These are phyloP conservation scores for Pyronema omphalodes DNA, from an alignment of 495 filamentous ascomycete species.

Conservation along the genomic window DNA sequence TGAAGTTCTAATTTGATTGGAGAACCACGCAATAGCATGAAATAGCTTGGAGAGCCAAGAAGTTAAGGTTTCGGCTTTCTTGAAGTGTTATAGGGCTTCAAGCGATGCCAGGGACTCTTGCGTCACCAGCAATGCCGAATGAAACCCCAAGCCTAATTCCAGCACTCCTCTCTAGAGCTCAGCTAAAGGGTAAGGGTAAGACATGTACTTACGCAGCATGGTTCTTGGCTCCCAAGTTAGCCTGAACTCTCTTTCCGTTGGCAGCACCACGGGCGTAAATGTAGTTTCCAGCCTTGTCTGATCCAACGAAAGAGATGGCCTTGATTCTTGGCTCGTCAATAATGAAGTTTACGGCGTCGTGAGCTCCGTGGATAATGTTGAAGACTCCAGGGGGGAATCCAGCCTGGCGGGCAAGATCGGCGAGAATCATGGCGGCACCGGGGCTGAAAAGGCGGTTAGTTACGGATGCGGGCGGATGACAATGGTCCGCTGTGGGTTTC, in stretches of 20 bases:
- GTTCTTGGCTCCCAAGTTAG: constrained; percentile 97
- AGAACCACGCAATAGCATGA: too few species aligned
- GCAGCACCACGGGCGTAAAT: constrained; percentile 81
- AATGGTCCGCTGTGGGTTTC: neutral
- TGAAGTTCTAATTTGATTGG: too few species aligned
- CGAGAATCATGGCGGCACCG: constrained; percentile 96
- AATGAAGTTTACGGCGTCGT: constrained; percentile 90
- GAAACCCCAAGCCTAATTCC: too few species aligned
- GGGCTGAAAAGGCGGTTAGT: constrained; percentile 30
- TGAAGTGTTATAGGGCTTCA: too few species aligned
- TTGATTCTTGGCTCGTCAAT: constrained; percentile 92
- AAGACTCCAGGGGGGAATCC: constrained; percentile 88
- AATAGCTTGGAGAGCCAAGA: too few species aligned
- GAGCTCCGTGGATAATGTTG: constrained; percentile 84
- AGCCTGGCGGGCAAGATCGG: constrained; percentile 75
- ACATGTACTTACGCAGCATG: constrained; percentile 59
- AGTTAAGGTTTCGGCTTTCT: too few species aligned
- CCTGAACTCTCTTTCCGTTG: constrained; percentile 84
- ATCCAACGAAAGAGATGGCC: constrained; percentile 93
- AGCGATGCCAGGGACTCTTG: too few species aligned
- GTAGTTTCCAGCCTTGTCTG: constrained; percentile 94
- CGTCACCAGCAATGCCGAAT: too few species aligned
- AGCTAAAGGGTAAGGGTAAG: too few species aligned
- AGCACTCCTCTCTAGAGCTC: too few species aligned
- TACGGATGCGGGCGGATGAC: neutral